Base-by-base conservation (phyloP, 805 yeast species). In the Saccharomycopsis sp. region DNA sequence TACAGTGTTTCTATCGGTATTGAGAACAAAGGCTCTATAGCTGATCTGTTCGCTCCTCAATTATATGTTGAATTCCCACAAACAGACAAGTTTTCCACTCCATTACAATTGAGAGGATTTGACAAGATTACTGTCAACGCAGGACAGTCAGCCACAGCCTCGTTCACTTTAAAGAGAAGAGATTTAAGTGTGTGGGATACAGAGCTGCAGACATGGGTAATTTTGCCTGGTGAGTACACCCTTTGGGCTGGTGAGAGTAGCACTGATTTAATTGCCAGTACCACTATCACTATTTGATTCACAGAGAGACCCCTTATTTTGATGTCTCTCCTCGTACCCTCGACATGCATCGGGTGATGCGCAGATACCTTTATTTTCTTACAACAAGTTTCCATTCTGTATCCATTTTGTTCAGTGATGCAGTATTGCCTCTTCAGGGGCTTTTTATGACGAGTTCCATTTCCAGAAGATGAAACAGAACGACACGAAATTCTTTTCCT, bases 151-250 rank as follows among this genome's bases (percentile, higher is more conserved):
- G 69, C 67, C 1, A 65, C 66, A 18, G 72, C 79, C 4, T 65
- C 64, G 15, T 82, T 82, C 62, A 72, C 75, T 52, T 68, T 83
- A 18, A 67, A 73, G 58, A 75, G 80, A 65, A 73, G 83, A 57
- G 87, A 83, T 66, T 68, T 82, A 61, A 74, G 82, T 56, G 71
- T 77, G 23, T 82, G 85, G 85, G 85, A 81, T 63, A 71, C 79
- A 0, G 73, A 66, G 20, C 72, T 76, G 15, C 83, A 81, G 65
- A 79, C 81, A 62, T 82, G 87, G 87, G 69, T 79, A 21, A 76
- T 82, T 46, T 81, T 76, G 62, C 77, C 79, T 8, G 87, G 87
- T 1, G 71, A 75, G 2, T 83, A 81, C 68, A 75, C 73, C 59
- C 68, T 82, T 8, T 81, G 74, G 60, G 73, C 81, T 46, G 79